phyloP scores from a whole-genome alignment of 129 eudicot species.

The Centella asiatica region DNA sequence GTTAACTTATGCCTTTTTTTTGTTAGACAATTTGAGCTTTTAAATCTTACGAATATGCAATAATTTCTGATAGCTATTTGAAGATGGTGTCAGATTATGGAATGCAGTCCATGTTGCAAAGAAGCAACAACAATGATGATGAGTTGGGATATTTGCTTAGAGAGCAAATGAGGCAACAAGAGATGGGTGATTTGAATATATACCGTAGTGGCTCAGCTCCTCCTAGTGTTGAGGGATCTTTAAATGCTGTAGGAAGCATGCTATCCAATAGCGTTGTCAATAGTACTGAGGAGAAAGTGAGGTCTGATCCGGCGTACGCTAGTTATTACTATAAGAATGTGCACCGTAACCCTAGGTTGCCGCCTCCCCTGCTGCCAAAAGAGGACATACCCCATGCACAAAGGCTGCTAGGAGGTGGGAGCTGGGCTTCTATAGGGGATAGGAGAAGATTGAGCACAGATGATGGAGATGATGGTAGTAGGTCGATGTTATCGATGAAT shows the following conservation, averaged over 20 bases:
- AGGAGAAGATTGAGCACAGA: constrained; percentile 1
- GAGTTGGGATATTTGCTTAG: constrained; percentile 5
- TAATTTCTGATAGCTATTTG: too few relatives aligned
- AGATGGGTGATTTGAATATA: background rate
- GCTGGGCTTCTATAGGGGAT: background rate
- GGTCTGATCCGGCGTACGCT: constrained; percentile 4
- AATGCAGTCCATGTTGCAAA: too few relatives aligned
- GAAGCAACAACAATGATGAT: too few relatives aligned
- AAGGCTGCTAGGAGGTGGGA: constrained; percentile 7
- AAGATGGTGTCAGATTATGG: too few relatives aligned
- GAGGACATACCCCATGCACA: constrained; percentile 1
- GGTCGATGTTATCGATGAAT: background rate
- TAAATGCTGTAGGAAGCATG: constrained; percentile 2
- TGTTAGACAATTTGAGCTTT: too few relatives aligned
- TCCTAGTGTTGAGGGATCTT: constrained; percentile 8
- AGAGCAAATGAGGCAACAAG: background rate
- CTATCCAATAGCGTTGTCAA: background rate
- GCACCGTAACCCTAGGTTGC: constrained; percentile 3
- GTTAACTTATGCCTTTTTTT: too few relatives aligned
- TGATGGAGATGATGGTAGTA: background rate
- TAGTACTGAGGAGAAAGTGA: background rate
- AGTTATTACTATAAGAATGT: constrained; percentile 3
- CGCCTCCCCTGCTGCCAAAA: constrained; percentile 3
- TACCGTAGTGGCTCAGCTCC: constrained; percentile 6
- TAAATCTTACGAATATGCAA: too few relatives aligned